Conservation (phyloP, 2,329 filamentous ascomycete genomes). For the Ilyonectria mors-panacis region DNA sequence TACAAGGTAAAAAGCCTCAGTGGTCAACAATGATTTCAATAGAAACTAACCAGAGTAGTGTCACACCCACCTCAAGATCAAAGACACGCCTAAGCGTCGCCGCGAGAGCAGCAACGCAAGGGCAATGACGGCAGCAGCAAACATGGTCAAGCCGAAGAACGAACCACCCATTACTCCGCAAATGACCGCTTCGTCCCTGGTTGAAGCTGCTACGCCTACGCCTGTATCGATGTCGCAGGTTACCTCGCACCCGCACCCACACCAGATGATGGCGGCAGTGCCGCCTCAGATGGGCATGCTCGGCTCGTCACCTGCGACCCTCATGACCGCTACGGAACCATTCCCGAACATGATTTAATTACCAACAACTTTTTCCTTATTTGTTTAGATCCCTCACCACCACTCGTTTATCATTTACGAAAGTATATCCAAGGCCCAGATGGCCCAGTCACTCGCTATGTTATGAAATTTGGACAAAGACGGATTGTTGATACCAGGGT, state of each 20-base stretch:
- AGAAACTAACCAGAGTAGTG: slow-evolving; percentile 63
- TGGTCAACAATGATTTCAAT: slow-evolving; percentile 6
- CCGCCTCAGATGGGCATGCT: slow-evolving; percentile 41
- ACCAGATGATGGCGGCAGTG: slow-evolving; percentile 45
- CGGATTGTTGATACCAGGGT: slow-evolving; percentile 47
- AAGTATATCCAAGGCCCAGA: slow-evolving; percentile 42
- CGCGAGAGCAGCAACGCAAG: slow-evolving; percentile 72
- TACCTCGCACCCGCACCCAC: slow-evolving; percentile 46
- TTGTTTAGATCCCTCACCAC: slow-evolving; percentile 29
- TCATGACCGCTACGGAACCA: slow-evolving; percentile 45
- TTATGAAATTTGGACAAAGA: slow-evolving; percentile 46
- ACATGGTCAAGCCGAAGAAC: slow-evolving; percentile 63
- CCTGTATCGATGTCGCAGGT: slow-evolving; percentile 48
- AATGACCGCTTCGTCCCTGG: slow-evolving; percentile 41
- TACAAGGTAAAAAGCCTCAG: slow-evolving; percentile 76
- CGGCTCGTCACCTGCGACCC: slow-evolving; percentile 42
- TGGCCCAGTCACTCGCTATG: slow-evolving; percentile 47
- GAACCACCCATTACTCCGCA: slow-evolving; percentile 57
- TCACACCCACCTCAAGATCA: slow-evolving; percentile 80
- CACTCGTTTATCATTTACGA: slow-evolving; percentile 41
- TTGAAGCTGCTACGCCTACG: slow-evolving; percentile 44
- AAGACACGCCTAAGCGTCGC: slow-evolving; percentile 78
- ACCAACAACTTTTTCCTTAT: slow-evolving; percentile 37
- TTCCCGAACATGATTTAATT: slow-evolving; percentile 50
- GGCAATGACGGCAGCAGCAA: slow-evolving; percentile 57